Conservation (phyloP, 2,329 filamentous ascomycete genomes). For the Aureobasidium musti region DNA sequence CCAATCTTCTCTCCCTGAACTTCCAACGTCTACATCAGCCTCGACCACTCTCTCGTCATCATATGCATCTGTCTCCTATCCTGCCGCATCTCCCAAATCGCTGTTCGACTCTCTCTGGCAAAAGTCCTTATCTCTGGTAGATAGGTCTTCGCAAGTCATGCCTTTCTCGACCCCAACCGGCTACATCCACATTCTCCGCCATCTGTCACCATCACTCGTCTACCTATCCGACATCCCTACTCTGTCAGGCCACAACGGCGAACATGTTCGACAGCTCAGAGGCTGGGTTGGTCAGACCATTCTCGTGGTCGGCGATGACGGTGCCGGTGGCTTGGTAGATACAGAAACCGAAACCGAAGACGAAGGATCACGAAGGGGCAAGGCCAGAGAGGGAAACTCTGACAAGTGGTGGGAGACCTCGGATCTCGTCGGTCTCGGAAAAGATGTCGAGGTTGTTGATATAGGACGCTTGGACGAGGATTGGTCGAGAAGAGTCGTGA, state of each 20-base stretch:
- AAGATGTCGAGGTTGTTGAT: constrained; percentile 87
- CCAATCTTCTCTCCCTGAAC: constrained; percentile 75
- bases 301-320: constrained; percentile 68
- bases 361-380: constrained; percentile 39
- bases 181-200: constrained; percentile 81
- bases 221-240: constrained; percentile 86
- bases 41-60: constrained; percentile 56
- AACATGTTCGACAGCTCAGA: constrained; percentile 67
- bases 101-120: constrained; percentile 78
- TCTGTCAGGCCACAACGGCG: constrained; percentile 66
- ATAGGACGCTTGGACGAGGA: constrained; percentile 79
- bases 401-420: constrained; percentile 74
- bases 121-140: constrained; percentile 76
- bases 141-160: constrained; percentile 82
- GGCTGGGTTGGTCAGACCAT: constrained; percentile 64
- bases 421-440: constrained; percentile 79
- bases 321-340: constrained; percentile 77
- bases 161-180: constrained; percentile 84
- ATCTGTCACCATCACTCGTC: constrained; percentile 79
- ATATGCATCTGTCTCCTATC: constrained; percentile 36
- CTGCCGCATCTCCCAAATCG: constrained; percentile 51
- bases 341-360: constrained; percentile 69
- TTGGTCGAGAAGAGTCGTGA: constrained; percentile 74
- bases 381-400: constrained; percentile 47
- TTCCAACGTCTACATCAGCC: constrained; percentile 75